These are phyloP conservation scores for Ceratocystiopsis sp. DNA, from an alignment of 2,329 filamentous ascomycete genomes.

Conservation along the genomic window DNA sequence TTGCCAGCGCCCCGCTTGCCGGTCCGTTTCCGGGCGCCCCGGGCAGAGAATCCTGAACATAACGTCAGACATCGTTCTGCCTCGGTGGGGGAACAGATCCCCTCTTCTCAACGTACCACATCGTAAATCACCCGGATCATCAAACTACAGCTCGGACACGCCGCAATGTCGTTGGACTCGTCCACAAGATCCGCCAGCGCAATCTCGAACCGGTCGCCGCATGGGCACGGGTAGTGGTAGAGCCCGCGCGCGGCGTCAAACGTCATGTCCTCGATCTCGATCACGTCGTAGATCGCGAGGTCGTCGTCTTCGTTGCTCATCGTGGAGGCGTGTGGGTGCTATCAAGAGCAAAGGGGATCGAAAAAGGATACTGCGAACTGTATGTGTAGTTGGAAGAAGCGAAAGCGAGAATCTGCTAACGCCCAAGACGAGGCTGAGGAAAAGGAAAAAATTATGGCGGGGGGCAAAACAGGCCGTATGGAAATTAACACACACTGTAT, in stretches of 20 bases:
- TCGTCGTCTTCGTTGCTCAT: slow-evolving; percentile 44
- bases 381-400: too few relatives aligned
- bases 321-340: slow-evolving; percentile 7
- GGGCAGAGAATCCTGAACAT: slow-evolving; percentile 2
- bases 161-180: slow-evolving; percentile 73
- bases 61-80: background rate
- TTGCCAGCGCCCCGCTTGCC: slow-evolving; percentile 2
- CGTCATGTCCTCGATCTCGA: slow-evolving; percentile 98
- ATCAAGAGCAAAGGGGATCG: too few relatives aligned
- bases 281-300: slow-evolving; percentile 80
- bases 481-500: background rate
- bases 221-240: slow-evolving; percentile 93
- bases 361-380: too few relatives aligned
- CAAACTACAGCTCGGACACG: slow-evolving; percentile 91
- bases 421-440: too few relatives aligned
- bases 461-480: background rate
- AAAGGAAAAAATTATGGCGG: background rate
- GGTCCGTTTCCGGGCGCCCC: background rate
- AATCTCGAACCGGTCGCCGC: slow-evolving; percentile 93
- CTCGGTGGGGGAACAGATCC: background rate
- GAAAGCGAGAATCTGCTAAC: too few relatives aligned
- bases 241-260: slow-evolving; percentile 68
- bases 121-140: slow-evolving; percentile 96
- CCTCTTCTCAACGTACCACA: slow-evolving; percentile 32
- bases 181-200: slow-evolving; percentile 69